These are phyloP conservation scores for Claviceps pusilla DNA, from an alignment of 2,329 filamentous ascomycete species.

Conservation along the genomic window DNA sequence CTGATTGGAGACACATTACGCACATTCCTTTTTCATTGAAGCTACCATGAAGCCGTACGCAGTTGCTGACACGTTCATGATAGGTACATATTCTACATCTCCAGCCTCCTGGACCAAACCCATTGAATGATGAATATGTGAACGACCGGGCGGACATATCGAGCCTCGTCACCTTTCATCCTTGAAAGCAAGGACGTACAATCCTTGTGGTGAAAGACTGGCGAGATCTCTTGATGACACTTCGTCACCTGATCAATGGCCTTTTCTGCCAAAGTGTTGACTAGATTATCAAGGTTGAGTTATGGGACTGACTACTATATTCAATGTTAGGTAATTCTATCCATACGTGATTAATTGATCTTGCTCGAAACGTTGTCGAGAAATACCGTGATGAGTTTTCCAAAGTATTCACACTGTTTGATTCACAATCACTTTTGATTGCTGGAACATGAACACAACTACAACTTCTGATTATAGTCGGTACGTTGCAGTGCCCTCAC, in stretches of 20 bases:
- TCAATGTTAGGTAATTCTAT: slow-evolving; percentile 17
- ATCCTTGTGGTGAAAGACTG: slow-evolving; percentile 38
- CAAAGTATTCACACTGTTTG: slow-evolving; percentile 47
- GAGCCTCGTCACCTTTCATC: slow-evolving; percentile 34
- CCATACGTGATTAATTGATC: slow-evolving; percentile 5
- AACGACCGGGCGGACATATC: slow-evolving; percentile 57
- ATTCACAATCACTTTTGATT: slow-evolving; percentile 24
- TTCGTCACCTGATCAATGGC: slow-evolving; percentile 47
- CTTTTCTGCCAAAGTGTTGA: slow-evolving; percentile 8
- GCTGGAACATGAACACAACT: slow-evolving; percentile 36
- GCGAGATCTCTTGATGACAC: slow-evolving; percentile 47
- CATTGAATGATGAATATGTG: slow-evolving; percentile 46
- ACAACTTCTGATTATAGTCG: slow-evolving; percentile 39
- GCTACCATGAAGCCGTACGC: not conserved
- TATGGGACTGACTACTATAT: slow-evolving; percentile 15
- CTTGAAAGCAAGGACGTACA: slow-evolving; percentile 45
- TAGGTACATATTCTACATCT: slow-evolving; percentile 25
- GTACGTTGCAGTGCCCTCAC: not conserved
- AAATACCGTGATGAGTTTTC: slow-evolving; percentile 31
- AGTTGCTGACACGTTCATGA: slow-evolving; percentile 23
- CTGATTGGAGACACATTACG: slow-evolving; percentile 33
- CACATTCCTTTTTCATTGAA: slow-evolving; percentile 6
- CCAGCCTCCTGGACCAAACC: slow-evolving; percentile 3
- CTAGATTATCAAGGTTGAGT: slow-evolving; percentile 5
- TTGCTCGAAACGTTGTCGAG: not conserved